Conservation (phyloP, 192 early-diverging fungal genomes). For the Backusella psychrophila region DNA sequence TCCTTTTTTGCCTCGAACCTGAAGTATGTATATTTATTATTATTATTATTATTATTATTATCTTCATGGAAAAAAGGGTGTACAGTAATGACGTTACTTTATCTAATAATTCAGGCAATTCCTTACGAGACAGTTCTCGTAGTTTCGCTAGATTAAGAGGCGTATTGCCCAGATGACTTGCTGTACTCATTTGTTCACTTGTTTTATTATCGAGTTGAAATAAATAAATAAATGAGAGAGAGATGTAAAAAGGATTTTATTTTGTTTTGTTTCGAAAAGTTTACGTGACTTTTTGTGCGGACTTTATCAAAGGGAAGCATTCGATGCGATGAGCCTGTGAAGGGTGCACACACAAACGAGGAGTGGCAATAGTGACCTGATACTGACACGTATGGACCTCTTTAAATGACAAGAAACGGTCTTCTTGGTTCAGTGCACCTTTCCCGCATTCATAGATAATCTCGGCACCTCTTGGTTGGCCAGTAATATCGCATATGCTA, state of each 20-base stretch:
- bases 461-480: constrained; percentile 64
- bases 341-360: constrained; percentile 58
- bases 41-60: neutral
- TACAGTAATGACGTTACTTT: constrained; percentile 49
- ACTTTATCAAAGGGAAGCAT: constrained; percentile 44
- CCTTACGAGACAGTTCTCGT: constrained; percentile 58
- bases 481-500: constrained; percentile 70
- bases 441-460: constrained; percentile 36
- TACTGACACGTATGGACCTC: constrained; percentile 76
- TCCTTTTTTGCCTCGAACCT: constrained; percentile 89
- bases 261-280: neutral
- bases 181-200: constrained; percentile 16
- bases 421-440: constrained; percentile 7
- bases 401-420: constrained; percentile 60
- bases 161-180: constrained; percentile 50
- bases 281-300: neutral
- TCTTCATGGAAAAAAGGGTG: neutral
- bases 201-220: neutral
- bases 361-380: constrained; percentile 71
- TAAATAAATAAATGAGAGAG: neutral
- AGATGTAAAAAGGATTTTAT: neutral
- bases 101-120: constrained; percentile 71
- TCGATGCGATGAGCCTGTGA: constrained; percentile 54
- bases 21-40: neutral
- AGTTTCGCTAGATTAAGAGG: constrained; percentile 52